These are phyloP conservation scores for Obelidium mucronatum DNA, from an alignment of 192 early-diverging fungal genomes.

Conservation along the genomic window DNA sequence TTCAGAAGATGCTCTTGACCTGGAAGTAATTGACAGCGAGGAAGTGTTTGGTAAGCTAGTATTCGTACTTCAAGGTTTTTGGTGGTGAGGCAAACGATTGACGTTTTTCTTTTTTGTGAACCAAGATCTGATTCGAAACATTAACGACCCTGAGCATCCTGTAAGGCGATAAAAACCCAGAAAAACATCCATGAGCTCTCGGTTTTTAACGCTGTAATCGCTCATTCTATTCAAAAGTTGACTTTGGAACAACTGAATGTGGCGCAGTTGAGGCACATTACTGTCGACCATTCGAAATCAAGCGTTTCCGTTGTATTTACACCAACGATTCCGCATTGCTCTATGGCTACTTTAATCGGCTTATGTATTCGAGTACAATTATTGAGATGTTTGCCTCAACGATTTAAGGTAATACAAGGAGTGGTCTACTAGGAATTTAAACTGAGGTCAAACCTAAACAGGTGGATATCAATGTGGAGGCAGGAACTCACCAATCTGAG, in stretches of 20 bases:
- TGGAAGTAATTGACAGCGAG: conserved; percentile 81
- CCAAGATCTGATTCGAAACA: conserved; percentile 87
- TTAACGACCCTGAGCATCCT: conserved; percentile 99
- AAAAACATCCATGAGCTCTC: too few species aligned
- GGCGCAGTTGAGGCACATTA: conserved; percentile 84
- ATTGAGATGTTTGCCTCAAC: conserved; percentile 82
- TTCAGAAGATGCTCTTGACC: conserved; percentile 62
- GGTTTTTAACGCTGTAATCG: neutral
- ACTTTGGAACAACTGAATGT: conserved; percentile 98
- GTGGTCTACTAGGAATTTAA: too few species aligned
- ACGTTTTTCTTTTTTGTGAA: neutral
- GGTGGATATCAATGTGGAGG: conserved; percentile 88
- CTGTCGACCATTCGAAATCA: conserved; percentile 74
- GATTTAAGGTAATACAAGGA: conserved; percentile 95
- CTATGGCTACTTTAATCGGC: conserved; percentile 98
- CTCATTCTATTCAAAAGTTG: conserved; percentile 45
- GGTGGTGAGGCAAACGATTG: neutral
- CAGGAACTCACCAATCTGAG: conserved; percentile 97
- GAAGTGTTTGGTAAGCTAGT: conserved; percentile 81
- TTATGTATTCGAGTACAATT: conserved; percentile 95
- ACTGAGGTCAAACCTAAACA: too few species aligned
- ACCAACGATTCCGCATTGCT: conserved; percentile 98
- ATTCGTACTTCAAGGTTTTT: neutral
- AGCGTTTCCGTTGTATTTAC: conserved; percentile 86
- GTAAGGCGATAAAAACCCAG: too few species aligned